Evolutionary conservation across 768 basidiomycete species (phyloP).

Genomic region (Pisolithus marmoratus): DNA sequence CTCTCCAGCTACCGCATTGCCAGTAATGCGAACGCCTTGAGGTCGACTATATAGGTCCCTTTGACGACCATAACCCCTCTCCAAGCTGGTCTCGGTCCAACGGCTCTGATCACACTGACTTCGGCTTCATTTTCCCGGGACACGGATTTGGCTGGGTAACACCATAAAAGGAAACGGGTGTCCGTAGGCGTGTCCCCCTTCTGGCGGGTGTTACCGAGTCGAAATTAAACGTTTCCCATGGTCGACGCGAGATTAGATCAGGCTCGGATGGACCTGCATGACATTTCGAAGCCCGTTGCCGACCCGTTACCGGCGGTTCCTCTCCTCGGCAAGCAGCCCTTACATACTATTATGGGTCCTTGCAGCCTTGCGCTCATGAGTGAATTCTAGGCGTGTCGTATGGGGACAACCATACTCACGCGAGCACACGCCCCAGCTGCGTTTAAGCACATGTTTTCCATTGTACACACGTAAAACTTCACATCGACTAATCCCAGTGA

Average conservation of each 20-base stretch:
- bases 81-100: not conserved
- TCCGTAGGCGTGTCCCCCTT: conserved; percentile 14
- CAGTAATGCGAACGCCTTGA: conserved; percentile 7
- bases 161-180: conserved; percentile 22
- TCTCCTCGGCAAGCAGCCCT: conserved; percentile 2
- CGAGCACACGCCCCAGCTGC: conserved; percentile 26
- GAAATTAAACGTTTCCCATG: conserved; percentile 21
- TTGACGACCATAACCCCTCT: conserved; percentile 3
- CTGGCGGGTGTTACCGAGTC: conserved; percentile 18
- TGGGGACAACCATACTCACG: conserved; percentile 13
- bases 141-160: conserved; percentile 10
- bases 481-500: conserved; percentile 5
- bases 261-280: not conserved
- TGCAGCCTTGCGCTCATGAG: not conserved
- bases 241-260: conserved; percentile 23
- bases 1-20: not conserved
- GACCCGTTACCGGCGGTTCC: conserved; percentile 3
- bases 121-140: conserved; percentile 9
- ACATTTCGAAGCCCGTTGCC: not conserved
- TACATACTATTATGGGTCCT: not conserved
- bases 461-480: conserved; percentile 5
- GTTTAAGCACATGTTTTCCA: conserved; percentile 17
- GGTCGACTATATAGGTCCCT: conserved; percentile 7
- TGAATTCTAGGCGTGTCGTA: too few relatives aligned
- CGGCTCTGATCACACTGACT: not conserved